A percentile compares a stretch with the other conserved stretches of the same genome.
Conservation (phyloP, 805 yeast genomes). For the Lachancea fermentati region DNA sequence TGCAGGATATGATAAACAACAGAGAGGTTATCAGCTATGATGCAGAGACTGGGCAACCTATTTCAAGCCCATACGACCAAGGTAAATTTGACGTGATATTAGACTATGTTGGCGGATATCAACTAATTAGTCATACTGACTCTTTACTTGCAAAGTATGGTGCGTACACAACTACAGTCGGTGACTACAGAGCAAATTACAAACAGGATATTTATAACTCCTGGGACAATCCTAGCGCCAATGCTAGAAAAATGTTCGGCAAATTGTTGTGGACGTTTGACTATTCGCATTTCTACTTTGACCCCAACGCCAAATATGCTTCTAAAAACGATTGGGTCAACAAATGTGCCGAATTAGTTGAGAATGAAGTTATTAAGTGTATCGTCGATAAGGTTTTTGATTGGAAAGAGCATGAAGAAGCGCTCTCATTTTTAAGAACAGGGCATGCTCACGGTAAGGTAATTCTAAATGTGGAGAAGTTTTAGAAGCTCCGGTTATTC, state of each 20-base stretch:
- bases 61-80: conserved; percentile 26
- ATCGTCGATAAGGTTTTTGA: conserved; percentile 51
- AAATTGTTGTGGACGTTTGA: conserved; percentile 33
- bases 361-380: conserved; percentile 41
- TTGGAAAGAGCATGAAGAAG: conserved; percentile 51
- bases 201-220: conserved; percentile 32
- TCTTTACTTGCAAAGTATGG: conserved; percentile 45
- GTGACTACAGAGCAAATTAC: conserved; percentile 48
- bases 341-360: conserved; percentile 41
- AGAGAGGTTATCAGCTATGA: conserved; percentile 33
- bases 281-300: conserved; percentile 34
- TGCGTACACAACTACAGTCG: conserved; percentile 54
- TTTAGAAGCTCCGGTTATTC: conserved; percentile 18
- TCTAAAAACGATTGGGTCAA: conserved; percentile 36
- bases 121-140: conserved; percentile 40
- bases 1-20: conserved; percentile 28
- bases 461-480: conserved; percentile 42
- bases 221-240: conserved; percentile 34
- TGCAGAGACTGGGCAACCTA: conserved; percentile 21
- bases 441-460: conserved; percentile 66
- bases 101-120: conserved; percentile 67
- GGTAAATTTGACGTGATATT: conserved; percentile 58
- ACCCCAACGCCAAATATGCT: conserved; percentile 26
- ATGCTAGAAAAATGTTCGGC: conserved; percentile 34
- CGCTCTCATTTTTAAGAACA: conserved; percentile 45